Percentiles rank a stretch among this genome's conserved stretches.
Conservation (phyloP, 176 grass and related monocot genomes). For the Carex kokanica region DNA sequence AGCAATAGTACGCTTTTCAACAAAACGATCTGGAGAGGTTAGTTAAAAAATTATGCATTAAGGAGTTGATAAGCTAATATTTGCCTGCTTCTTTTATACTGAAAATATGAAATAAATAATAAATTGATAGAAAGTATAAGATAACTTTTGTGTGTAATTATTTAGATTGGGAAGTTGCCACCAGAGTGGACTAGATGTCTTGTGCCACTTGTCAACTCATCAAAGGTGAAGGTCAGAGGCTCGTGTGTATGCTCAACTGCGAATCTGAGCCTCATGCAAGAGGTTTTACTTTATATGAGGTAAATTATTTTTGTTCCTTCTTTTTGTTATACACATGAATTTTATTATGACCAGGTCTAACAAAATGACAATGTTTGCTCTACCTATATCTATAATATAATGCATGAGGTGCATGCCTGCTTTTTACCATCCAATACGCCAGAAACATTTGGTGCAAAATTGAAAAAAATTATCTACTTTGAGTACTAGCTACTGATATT, state of each 20-base stretch:
- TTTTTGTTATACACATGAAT: background rate
- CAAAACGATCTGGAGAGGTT: constrained; percentile 82
- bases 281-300: constrained; percentile 67
- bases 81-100: background rate
- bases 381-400: background rate
- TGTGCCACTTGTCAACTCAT: constrained; percentile 69
- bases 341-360: background rate
- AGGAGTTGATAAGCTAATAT: background rate
- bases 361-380: background rate
- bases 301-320: background rate
- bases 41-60: background rate
- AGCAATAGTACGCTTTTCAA: constrained; percentile 83
- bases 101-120: background rate
- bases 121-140: background rate
- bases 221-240: constrained; percentile 71
- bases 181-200: constrained; percentile 65
- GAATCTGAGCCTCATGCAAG: constrained; percentile 72
- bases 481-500: background rate
- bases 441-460: background rate
- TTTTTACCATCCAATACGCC: background rate
- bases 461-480: background rate
- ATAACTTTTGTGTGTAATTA: background rate
- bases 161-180: constrained; percentile 71
- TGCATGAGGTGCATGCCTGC: background rate
- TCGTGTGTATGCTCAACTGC: constrained; percentile 36